Evolutionary conservation across 2,329 filamentous ascomycete genomes (phyloP), one percentile per base, ranked within the genome.

Genomic region (Aspergillus viridinutans): DNA sequence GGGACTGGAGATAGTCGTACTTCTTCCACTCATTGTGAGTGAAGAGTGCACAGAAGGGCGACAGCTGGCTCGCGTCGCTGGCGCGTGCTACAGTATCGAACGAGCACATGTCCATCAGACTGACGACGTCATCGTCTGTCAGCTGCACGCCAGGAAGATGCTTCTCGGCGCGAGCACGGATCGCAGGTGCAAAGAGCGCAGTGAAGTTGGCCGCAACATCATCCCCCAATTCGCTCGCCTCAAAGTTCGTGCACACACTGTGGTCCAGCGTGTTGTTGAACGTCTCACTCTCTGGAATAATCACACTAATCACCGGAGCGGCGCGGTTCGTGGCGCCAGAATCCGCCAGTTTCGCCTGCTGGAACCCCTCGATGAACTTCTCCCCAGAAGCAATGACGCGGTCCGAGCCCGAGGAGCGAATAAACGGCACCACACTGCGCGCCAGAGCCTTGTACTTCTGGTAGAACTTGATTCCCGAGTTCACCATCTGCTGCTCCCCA

Each of bases 91-190:
- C 85, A 0, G 90, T 93, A 64, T 88, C 83, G 75, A 91, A 96
- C 0, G 92, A 87, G 67, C 92, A 97, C 58, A 96, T 79, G 66
- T 96, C 91, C 91, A 97, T 96, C 35, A 97, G 71, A 56, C 82
- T 83, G 56, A 92, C 78, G 0, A 86, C 84, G 35, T 93, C 86
- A 1, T 76, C 67, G 12, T 79, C 69, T 2, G 82, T 83, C 45
- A 96, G 72, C 59, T 88, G 85, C 4, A 83, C 86, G 2, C 89
- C 88, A 0, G 81, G 81, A 0, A 97, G 79, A 58, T 87, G 83
- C 14, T 75, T 66, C 68, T 92, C 91, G 43, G 96, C 74, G 7
- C 90, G 85, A 2, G 80, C 72, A n/a, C 82, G 81, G 35, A 96
- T 90, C 0, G 84, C 74, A 0, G 85, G 83, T 1, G 85, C 79